phyloP scores from a whole-genome alignment of 2,329 filamentous ascomycete genomes.

The Simplicillium aogashimaense region DNA sequence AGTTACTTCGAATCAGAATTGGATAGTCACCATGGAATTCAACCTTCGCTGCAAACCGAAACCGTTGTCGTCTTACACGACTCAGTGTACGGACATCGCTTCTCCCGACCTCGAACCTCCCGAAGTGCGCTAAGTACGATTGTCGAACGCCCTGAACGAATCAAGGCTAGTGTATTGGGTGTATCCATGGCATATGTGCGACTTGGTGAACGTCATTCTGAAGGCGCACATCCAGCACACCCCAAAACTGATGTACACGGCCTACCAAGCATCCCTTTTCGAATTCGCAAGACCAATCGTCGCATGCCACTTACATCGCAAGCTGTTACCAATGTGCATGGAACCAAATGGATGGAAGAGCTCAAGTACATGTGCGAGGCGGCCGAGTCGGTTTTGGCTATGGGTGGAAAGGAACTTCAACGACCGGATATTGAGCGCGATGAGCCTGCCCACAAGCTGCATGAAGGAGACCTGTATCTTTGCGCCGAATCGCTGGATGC shows the following conservation, averaged over 20 bases:
- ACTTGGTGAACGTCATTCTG: slow-evolving; percentile 71
- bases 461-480: slow-evolving; percentile 86
- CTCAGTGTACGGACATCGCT: slow-evolving; percentile 90
- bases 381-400: slow-evolving; percentile 68
- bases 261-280: slow-evolving; percentile 61
- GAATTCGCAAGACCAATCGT: slow-evolving; percentile 72
- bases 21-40: slow-evolving; percentile 43
- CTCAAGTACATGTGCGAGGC: slow-evolving; percentile 74
- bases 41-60: slow-evolving; percentile 34
- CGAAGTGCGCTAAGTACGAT: slow-evolving; percentile 66
- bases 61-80: slow-evolving; percentile 85
- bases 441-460: slow-evolving; percentile 48
- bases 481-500: slow-evolving; percentile 78
- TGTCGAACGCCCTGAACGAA: slow-evolving; percentile 85
- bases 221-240: slow-evolving; percentile 57
- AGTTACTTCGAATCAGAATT: slow-evolving; percentile 64
- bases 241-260: slow-evolving; percentile 46
- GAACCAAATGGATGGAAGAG: slow-evolving; percentile 87
- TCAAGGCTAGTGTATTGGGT: slow-evolving; percentile 75
- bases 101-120: slow-evolving; percentile 69
- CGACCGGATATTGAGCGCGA: slow-evolving; percentile 53
- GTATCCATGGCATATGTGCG: slow-evolving; percentile 82
- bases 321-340: slow-evolving; percentile 85
- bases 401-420: slow-evolving; percentile 67
- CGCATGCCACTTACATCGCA: slow-evolving; percentile 61